These are phyloP conservation scores for Quercus dentata DNA, from an alignment of 306 rosid genomes.

Conservation along the genomic window DNA sequence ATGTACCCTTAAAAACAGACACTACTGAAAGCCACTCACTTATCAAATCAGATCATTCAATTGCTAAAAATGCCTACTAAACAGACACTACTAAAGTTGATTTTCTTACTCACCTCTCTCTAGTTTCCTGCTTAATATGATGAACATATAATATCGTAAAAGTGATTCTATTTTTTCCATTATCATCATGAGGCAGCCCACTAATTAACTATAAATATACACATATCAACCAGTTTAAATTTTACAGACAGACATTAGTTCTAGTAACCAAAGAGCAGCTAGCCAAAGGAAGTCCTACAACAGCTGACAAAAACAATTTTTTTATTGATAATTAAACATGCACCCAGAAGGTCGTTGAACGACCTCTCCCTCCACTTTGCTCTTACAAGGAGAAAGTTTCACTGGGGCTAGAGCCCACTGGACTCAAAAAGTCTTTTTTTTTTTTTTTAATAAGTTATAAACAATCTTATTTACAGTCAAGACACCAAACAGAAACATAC, in stretches of 20 bases:
- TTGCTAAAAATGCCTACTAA: too few species aligned
- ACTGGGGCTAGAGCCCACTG: too few species aligned
- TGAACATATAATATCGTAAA: too few species aligned
- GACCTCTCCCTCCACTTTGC: too few species aligned
- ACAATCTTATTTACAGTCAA: neutral
- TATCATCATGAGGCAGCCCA: neutral
- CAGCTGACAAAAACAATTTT: neutral
- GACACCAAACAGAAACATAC: conserved; percentile 30
- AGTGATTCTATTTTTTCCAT: neutral
- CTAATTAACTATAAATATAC: neutral
- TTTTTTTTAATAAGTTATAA: neutral
- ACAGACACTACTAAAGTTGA: too few species aligned
- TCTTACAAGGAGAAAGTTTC: too few species aligned
- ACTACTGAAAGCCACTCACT: neutral
- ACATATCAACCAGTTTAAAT: neutral
- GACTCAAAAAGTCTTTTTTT: too few species aligned
- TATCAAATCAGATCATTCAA: neutral
- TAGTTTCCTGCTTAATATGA: too few species aligned
- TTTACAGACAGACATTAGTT: neutral
- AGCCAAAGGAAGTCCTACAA: neutral
- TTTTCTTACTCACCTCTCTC: too few species aligned
- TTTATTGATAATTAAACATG: too few species aligned
- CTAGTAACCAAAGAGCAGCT: neutral
- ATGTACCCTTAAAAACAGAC: neutral
- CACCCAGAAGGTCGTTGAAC: too few species aligned